phyloP scores from a whole-genome alignment of 371 early-diverging fungal species.

The Mucor plumbeus region DNA sequence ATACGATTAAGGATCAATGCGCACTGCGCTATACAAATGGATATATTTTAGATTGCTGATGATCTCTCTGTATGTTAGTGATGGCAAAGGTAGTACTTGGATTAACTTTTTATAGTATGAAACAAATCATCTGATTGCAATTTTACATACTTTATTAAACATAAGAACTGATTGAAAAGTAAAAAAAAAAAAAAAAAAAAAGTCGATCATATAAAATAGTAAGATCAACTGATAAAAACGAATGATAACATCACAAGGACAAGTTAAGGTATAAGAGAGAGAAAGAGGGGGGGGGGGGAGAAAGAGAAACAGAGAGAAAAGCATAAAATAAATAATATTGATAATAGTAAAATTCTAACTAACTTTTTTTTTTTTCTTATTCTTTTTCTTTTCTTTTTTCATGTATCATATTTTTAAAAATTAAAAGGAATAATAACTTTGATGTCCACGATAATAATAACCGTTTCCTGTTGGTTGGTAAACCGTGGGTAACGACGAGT shows the following conservation, averaged over 20 bases:
- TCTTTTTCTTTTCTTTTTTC: neutral
- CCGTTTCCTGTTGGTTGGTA: constrained; percentile 4
- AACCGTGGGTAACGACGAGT: constrained; percentile 8
- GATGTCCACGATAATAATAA: neutral
- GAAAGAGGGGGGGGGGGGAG: no score
- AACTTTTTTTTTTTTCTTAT: neutral
- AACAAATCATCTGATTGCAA: neutral
- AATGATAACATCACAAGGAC: neutral
- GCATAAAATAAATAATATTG: neutral
- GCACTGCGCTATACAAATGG: neutral
- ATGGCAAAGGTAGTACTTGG: neutral
- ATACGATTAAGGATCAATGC: neutral
- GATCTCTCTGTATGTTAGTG: neutral
- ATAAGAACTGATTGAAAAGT: neutral
- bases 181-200: no score
- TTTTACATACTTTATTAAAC: neutral
- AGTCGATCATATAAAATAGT: neutral
- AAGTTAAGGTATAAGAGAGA: neutral
- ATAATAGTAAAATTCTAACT: neutral
- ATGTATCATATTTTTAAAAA: neutral
- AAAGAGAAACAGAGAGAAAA: no score
- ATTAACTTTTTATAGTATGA: neutral
- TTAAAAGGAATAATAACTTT: neutral
- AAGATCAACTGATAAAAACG: neutral
- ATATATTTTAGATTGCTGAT: neutral